Evolutionary conservation across 1,139 yeast genomes (phyloP), one percentile per base, ranked within the genome.

Genomic region (Taphrina pruni): DNA sequence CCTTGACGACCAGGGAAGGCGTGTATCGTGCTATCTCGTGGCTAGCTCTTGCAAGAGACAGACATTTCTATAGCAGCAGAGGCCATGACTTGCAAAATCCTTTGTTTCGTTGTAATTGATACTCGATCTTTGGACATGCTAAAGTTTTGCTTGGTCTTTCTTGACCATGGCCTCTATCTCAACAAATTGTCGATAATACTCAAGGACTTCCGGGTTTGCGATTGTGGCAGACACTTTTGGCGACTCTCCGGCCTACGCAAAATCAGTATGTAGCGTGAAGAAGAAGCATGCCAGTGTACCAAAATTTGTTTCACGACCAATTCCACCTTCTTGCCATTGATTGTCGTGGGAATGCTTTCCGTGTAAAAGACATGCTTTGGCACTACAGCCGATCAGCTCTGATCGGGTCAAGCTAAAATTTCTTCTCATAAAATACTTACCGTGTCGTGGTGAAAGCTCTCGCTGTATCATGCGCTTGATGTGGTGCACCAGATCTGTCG

Each of bases 271-370:
- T n/a, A 2, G 6, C 21, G 21, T 17, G 21, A 12, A 11, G 20
- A 17, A 48, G 52, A 17, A 12, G 26, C 12, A 20, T 12, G 35
- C 9, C 36, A 1, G 2, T 32, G 12, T 56, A 41, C 60, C 38
- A 73, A 65, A 21, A 73, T 73, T 36, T 61, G 64, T 68, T 71
- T 72, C 50, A 73, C 71, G 43, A 73, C 69, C 17, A 72, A 72
- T 58, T 73, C 75, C 32, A 72, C 72, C 56, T 73, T 73, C 55
- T 73, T 73, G 41, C 75, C 75, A 48, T 73, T 73, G 21, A 74
- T 74, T 11, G 75, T 73, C 50, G 57, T 66, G 50, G 75, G 74
- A 20, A 73, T 73, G 21, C 68, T 74, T 12, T 72, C 72, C 26
- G 73, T 71, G 56, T 68, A 60, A 43, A 58, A 71, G 52, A 73